phyloP scores from a whole-genome alignment of 2,329 filamentous ascomycete genomes.

The Pseudogymnoascus sp. region DNA sequence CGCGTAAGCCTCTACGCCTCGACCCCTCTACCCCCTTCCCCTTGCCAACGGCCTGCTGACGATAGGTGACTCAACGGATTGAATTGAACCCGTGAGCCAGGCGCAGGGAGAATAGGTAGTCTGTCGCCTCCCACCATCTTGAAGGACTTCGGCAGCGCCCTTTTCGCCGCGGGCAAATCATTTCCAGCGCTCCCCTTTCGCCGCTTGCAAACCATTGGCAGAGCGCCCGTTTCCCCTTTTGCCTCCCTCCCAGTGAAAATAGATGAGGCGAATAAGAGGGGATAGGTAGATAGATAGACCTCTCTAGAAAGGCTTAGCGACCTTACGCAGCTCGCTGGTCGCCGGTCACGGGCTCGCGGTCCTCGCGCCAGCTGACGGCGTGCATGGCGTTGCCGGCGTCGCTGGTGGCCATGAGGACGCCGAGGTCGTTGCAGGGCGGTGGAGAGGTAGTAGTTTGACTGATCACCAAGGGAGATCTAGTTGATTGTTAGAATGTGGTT shows the following conservation, averaged over 20 bases:
- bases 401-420: slow-evolving; percentile 87
- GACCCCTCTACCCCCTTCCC: background rate
- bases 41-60: background rate
- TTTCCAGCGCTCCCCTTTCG: background rate
- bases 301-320: slow-evolving; percentile 79
- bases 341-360: slow-evolving; percentile 75
- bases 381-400: slow-evolving; percentile 86
- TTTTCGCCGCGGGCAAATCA: background rate
- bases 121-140: background rate
- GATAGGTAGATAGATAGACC: background rate
- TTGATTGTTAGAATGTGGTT: background rate
- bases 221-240: background rate
- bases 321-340: slow-evolving; percentile 75
- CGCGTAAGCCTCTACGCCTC: background rate
- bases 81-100: background rate
- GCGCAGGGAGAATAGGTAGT: background rate
- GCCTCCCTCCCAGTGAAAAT: background rate
- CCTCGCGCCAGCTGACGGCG: slow-evolving; percentile 92
- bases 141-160: background rate
- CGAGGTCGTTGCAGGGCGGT: slow-evolving; percentile 87
- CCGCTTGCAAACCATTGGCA: background rate
- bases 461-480: slow-evolving; percentile 82
- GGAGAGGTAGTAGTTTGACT: slow-evolving; percentile 90
- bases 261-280: background rate
- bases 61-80: background rate